Base-by-base conservation (phyloP, 768 basidiomycete species). In the Pisolithus sp. region DNA sequence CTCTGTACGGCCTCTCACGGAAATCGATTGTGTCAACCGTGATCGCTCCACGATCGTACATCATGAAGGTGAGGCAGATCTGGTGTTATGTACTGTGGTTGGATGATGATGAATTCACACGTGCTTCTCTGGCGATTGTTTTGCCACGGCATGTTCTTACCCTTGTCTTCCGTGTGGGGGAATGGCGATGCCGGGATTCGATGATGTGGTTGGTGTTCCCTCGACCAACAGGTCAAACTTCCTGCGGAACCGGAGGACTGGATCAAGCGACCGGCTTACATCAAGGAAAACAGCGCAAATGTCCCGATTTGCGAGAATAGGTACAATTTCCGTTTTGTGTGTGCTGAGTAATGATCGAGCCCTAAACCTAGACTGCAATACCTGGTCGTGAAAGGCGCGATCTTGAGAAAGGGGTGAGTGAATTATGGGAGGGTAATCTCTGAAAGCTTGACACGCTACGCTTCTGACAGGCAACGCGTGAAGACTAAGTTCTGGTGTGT, bases 241-340 rank as follows among this genome's bases (percentile, higher is more conserved):
- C 91, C 90, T 40, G 90, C 90, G 30, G 92, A 93, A 46, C 77
- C 76, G 53, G 89, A 93, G 61, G 91, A 94, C 67, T 85, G 81
- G 73, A 69, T 82, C 64, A 88, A 85, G 63, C 76, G 92, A n/a
- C 91, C 91, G 1, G 89, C 84, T 4, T 94, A 91, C 62, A 86
- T 93, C 59, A 80, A 69, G 50, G 77, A 77, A 51, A 93, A 92
- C 69, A 82, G 82, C 61, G 87, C 85, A 4, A 86, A 82, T 7
- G 76, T 84, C 53, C 60, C 82, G 5, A 86, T 93, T 53, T 93
- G 91, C 63, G 89, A 93, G 66, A 93, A 93, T 67, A 76, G 90
- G 85, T 83, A 68, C 56, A 61, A 49, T 51, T 53, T 46, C 46
- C 56, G 57, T 24, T 18, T 43, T 49, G 36, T 49, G 39, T 51